These are phyloP conservation scores for Tylopilus microsporus DNA, from an alignment of 1,284 basidiomycete genomes.

Conservation along the genomic window DNA sequence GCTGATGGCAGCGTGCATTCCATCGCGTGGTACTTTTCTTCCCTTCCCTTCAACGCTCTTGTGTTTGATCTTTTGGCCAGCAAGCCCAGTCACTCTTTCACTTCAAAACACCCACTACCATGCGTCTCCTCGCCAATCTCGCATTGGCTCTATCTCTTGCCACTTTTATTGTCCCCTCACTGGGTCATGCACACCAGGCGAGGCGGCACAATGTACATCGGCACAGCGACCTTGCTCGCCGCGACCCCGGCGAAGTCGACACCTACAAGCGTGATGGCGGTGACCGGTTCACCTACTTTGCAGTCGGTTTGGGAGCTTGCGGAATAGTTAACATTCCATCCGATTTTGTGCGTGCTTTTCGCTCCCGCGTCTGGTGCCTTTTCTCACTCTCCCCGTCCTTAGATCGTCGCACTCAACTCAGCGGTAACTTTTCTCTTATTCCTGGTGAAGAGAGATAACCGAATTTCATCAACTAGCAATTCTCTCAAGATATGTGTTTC, in stretches of 20 bases:
- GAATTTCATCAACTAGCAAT: slow-evolving; percentile 35
- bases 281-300: slow-evolving; percentile 28
- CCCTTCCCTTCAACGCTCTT: not conserved
- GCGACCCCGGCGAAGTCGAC: slow-evolving; percentile 23
- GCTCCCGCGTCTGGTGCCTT: not conserved
- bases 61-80: slow-evolving; percentile 6
- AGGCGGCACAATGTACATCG: slow-evolving; percentile 24
- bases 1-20: not conserved
- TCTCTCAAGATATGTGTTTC: slow-evolving; percentile 44
- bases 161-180: slow-evolving; percentile 18
- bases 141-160: slow-evolving; percentile 18
- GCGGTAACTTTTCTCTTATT: slow-evolving; percentile 13
- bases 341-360: slow-evolving; percentile 26
- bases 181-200: slow-evolving; percentile 22
- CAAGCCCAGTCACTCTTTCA: slow-evolving; percentile 24
- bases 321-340: slow-evolving; percentile 10
- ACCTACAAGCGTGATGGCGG: slow-evolving; percentile 23
- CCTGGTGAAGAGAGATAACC: not conserved
- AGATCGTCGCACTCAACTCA: slow-evolving; percentile 36
- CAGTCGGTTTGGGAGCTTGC: slow-evolving; percentile 30
- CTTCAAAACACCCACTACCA: slow-evolving; percentile 6
- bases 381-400: not conserved
- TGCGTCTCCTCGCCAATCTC: slow-evolving; percentile 24
- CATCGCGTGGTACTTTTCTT: not conserved
- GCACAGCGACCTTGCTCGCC: slow-evolving; percentile 24